Evolutionary conservation across 257 asterid genomes (phyloP), one percentile per base, ranked within the genome.

Genomic region (Solanum sparsipilum): DNA sequence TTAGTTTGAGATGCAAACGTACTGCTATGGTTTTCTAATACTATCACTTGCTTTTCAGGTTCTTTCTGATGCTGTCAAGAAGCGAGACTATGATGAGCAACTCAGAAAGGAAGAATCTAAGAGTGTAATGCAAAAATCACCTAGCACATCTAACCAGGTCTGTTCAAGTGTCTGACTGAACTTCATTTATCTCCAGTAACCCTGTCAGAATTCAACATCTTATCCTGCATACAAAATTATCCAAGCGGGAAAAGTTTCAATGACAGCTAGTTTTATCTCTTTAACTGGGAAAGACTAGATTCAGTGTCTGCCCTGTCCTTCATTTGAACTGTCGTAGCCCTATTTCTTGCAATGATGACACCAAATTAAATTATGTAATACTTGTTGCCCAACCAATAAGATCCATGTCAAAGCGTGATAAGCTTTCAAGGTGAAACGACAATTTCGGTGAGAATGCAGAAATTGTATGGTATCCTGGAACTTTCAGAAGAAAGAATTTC

Each of bases 81-180:
- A 94, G 94, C 92, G 95, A 91, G 99, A 96, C 91, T 97, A 97
- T 68, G 99, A 97, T 86, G 99, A 97, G 90, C 97, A 94, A 76
- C 99, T 97, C 75, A 93, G 91, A 84, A 96, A 95, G 92, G 98
- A 97, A 90, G 98, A 96, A 90, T 92, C 96, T 15, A 96, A 90
- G 94, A 90, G 91, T 84, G 98, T 95, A 44, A 81, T 93, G 91
- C 98, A 94, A 92, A 95, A 92, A 90, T 96, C 99, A 86, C 92
- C 98, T 86, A 93, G 98, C 90, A 91, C 98, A 88, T 94, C 98
- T 83, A 90, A 90, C 91, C 96, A 94, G 96, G 99, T 97, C 88
- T 67, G 99, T 97, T 89, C 75, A 88, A 36, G 9, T 27, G 60
- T 81, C 27, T 27, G 85, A 9, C 39, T 81, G 36, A 78, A 78